Evolutionary conservation across 2,329 filamentous ascomycete species (phyloP).

Genomic region (Colletotrichum gloeosporioides): DNA sequence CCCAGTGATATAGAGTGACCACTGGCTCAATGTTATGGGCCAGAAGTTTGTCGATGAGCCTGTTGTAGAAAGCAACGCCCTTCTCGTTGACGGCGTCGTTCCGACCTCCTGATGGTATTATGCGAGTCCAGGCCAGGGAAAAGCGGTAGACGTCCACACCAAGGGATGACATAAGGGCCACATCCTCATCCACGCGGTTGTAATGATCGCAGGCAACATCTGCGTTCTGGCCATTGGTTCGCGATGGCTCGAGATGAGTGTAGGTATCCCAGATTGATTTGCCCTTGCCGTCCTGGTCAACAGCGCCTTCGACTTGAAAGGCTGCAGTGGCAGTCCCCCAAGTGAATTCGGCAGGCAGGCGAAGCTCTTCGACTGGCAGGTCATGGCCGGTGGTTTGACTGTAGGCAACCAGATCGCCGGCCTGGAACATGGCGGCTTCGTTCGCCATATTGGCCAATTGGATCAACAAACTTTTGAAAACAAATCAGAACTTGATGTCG

Average conservation of each 20-base stretch:
- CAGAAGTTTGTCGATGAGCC: conserved; percentile 63
- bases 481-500: too few species aligned
- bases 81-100: conserved; percentile 67
- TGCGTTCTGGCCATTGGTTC: conserved; percentile 45
- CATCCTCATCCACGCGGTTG: conserved; percentile 54
- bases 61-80: conserved; percentile 64
- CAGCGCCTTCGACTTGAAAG: conserved; percentile 50
- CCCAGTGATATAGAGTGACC: conserved; percentile 71
- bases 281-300: conserved; percentile 44
- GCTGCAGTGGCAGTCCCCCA: conserved; percentile 48
- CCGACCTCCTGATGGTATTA: conserved; percentile 68
- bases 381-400: neutral
- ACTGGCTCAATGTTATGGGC: conserved; percentile 64
- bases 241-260: conserved; percentile 43
- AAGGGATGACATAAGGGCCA: conserved; percentile 62
- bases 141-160: conserved; percentile 68
- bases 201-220: conserved; percentile 54
- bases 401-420: neutral
- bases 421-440: neutral
- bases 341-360: conserved; percentile 40
- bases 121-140: conserved; percentile 69
- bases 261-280: conserved; percentile 49
- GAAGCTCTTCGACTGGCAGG: neutral
- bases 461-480: too few species aligned
- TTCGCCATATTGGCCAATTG: neutral